Percentiles rank a stretch among this genome's conserved stretches.
phyloP scores from a whole-genome alignment of 2,329 filamentous ascomycete species.

The Hymenoscyphus salicellus region DNA sequence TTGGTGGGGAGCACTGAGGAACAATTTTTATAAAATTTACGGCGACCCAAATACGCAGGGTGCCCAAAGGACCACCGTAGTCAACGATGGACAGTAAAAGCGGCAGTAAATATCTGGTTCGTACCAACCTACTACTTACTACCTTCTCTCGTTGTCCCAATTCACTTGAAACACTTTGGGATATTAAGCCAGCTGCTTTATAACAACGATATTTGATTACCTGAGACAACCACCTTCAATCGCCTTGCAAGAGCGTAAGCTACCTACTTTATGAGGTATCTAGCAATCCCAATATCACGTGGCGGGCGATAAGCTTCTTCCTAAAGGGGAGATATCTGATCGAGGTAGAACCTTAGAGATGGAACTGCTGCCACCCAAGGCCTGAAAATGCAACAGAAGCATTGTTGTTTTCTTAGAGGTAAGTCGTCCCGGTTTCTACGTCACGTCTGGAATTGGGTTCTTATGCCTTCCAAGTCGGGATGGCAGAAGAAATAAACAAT shows the following conservation, averaged over 20 bases:
- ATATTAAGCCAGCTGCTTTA: too few species aligned
- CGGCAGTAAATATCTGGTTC: not conserved
- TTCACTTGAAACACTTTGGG: too few species aligned
- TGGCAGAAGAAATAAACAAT: not conserved
- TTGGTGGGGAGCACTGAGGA: constrained; percentile 8
- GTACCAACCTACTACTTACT: too few species aligned
- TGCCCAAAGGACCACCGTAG: not conserved
- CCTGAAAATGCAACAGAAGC: not conserved
- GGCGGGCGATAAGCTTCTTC: too few species aligned
- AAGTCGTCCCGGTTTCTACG: not conserved
- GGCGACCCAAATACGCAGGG: not conserved
- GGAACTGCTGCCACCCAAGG: not conserved
- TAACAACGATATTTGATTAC: too few species aligned
- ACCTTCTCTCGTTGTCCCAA: too few species aligned
- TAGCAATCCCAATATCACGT: too few species aligned
- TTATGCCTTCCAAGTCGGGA: not conserved
- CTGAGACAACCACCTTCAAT: too few species aligned
- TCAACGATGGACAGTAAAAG: not conserved
- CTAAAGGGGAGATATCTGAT: too few species aligned
- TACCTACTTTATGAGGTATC: too few species aligned
- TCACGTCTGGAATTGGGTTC: not conserved
- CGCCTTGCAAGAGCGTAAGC: too few species aligned
- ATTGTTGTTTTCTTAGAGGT: not conserved
- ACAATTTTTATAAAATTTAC: not conserved
- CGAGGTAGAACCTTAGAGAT: not conserved